Conservation (phyloP, 306 rosid genomes). For the Fragaria vesca region DNA sequence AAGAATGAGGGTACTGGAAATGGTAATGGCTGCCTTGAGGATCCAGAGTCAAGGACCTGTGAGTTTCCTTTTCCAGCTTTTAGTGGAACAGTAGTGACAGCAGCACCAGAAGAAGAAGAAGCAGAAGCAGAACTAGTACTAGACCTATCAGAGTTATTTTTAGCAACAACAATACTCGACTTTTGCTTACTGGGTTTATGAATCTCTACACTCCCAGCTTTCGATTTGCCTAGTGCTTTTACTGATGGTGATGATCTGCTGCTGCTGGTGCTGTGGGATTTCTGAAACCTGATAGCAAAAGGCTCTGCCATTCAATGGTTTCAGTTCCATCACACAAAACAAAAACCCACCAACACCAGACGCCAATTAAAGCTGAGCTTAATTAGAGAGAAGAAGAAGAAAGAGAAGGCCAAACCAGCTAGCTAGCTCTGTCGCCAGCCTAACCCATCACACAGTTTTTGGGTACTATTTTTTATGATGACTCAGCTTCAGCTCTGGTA, state of each 20-base stretch:
- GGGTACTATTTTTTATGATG: background rate
- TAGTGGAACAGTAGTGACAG: constrained; percentile 18
- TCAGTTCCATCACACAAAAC: constrained; percentile 57
- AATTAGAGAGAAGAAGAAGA: background rate
- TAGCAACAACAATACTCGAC: background rate
- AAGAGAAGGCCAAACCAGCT: constrained; percentile 14
- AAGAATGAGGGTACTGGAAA: constrained; percentile 24
- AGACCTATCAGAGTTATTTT: background rate
- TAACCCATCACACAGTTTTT: constrained; percentile 52
- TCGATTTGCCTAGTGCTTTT: constrained; percentile 15
- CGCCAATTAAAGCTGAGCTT: background rate
- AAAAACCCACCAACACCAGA: constrained; percentile 14
- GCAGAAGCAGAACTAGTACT: background rate
- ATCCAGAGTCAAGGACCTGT: constrained; percentile 76
- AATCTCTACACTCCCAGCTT: constrained; percentile 23
- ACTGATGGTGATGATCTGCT: constrained; percentile 7
- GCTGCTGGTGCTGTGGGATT: constrained; percentile 33
- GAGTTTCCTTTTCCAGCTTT: constrained; percentile 73
- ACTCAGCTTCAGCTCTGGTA: background rate
- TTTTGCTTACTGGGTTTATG: background rate
- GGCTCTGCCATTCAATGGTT: constrained; percentile 63
- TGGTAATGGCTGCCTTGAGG: constrained; percentile 52
- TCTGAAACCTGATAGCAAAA: constrained; percentile 50
- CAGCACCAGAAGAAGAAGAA: background rate
- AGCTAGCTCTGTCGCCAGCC: constrained; percentile 26